Conservation (phyloP, 768 basidiomycete genomes). For the Amylocystis lapponica region DNA sequence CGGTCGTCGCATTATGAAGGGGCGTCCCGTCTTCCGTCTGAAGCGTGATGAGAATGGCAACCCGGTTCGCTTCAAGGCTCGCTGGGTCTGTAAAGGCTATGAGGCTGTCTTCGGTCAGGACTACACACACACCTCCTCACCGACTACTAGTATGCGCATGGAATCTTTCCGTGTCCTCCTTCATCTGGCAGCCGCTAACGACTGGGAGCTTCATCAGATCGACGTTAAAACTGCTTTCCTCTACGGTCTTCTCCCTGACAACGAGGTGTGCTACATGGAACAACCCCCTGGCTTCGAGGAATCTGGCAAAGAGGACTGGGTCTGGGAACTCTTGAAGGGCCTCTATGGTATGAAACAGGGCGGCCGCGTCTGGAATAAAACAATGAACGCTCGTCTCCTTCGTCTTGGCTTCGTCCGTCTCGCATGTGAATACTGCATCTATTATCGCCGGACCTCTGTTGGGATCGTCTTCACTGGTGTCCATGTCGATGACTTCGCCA, state of each 20-base stretch:
- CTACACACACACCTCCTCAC: constrained; percentile 37
- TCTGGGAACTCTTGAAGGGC: constrained; percentile 8
- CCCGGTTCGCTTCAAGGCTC: constrained; percentile 26
- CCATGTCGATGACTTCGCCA: constrained; percentile 18
- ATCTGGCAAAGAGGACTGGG: neutral
- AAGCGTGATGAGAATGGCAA: constrained; percentile 19
- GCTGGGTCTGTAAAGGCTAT: constrained; percentile 38
- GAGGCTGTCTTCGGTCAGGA: constrained; percentile 37
- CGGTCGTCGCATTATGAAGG: constrained; percentile 3
- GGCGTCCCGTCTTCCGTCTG: constrained; percentile 21
- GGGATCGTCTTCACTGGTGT: constrained; percentile 12
- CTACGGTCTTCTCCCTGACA: constrained; percentile 23
- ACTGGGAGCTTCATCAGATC: constrained; percentile 34
- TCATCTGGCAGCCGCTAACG: constrained; percentile 27
- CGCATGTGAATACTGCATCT: constrained; percentile 14
- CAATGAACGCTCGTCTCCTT: constrained; percentile 3
- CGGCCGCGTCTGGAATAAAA: constrained; percentile 12
- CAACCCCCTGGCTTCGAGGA: constrained; percentile 22
- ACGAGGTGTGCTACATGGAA: constrained; percentile 25
- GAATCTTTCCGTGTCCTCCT: constrained; percentile 34
- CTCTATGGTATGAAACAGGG: constrained; percentile 20
- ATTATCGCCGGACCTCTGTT: neutral
- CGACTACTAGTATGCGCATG: constrained; percentile 32
- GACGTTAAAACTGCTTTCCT: constrained; percentile 38
- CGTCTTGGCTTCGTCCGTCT: constrained; percentile 7